Conservation (phyloP, 1,139 yeast genomes). For the Blastobotrys illinoisensis region DNA sequence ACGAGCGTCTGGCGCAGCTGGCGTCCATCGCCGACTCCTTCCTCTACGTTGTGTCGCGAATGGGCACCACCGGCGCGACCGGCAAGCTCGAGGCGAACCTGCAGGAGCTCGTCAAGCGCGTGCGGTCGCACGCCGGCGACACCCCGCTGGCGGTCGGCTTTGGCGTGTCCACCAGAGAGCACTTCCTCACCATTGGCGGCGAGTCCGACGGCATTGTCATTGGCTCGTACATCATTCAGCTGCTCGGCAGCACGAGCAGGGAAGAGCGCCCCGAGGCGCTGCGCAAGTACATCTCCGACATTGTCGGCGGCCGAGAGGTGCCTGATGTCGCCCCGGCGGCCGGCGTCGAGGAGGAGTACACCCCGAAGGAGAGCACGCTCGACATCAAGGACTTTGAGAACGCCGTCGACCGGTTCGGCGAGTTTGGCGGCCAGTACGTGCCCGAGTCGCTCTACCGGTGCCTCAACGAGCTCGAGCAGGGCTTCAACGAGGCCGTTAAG, state of each 20-base stretch:
- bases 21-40: constrained; percentile 89
- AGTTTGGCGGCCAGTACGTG: constrained; percentile 96
- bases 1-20: constrained; percentile 72
- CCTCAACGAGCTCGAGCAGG: constrained; percentile 79
- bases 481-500: constrained; percentile 79
- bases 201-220: constrained; percentile 90
- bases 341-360: constrained; percentile 19
- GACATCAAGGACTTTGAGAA: constrained; percentile 15
- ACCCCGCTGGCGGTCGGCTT: constrained; percentile 95
- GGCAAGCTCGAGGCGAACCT: constrained; percentile 59
- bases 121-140: constrained; percentile 63
- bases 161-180: constrained; percentile 93
- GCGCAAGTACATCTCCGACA: constrained; percentile 58
- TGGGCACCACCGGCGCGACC: constrained; percentile 96
- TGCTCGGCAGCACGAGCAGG: constrained; percentile 59
- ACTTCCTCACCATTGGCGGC: constrained; percentile 71
- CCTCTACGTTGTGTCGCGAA: constrained; percentile 90
- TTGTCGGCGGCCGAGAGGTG: constrained; percentile 56
- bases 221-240: constrained; percentile 76
- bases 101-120: constrained; percentile 64
- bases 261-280: constrained; percentile 56
- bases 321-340: constrained; percentile 12
- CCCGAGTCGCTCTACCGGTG: constrained; percentile 95
- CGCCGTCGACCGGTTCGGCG: constrained; percentile 58
- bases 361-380: constrained; percentile 25